Conservation (phyloP, 495 filamentous ascomycete genomes). For the Gamarada debralockiae region DNA sequence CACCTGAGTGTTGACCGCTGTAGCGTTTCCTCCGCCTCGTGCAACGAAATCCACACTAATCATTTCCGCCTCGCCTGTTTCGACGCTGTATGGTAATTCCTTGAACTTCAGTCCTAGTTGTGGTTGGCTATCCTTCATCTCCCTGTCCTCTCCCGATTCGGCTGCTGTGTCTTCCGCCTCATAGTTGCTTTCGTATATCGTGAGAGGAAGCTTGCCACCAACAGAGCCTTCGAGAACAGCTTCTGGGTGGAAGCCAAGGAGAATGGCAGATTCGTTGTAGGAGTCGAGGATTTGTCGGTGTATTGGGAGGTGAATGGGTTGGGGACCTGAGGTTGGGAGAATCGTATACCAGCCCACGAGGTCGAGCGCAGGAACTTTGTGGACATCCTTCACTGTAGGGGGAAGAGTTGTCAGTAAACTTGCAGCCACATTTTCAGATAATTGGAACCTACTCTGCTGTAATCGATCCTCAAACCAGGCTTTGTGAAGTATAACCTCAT, state of each 20-base stretch:
- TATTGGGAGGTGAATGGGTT: constrained; percentile 60
- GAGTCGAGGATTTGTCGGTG: constrained; percentile 69
- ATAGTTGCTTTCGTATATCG: constrained; percentile 82
- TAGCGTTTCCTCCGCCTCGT: constrained; percentile 73
- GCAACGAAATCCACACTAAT: constrained; percentile 92
- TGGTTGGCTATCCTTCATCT: constrained; percentile 70
- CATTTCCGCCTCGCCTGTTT: constrained; percentile 96
- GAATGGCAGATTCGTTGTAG: constrained; percentile 76
- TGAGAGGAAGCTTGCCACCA: constrained; percentile 80
- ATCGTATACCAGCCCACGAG: constrained; percentile 96
- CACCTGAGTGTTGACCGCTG: constrained; percentile 44
- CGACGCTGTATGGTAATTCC: constrained; percentile 79
- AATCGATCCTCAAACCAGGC: constrained; percentile 77
- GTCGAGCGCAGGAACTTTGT: constrained; percentile 77
- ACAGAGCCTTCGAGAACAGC: constrained; percentile 33
- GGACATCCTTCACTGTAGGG: constrained; percentile 74
- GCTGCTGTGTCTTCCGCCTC: constrained; percentile 54
- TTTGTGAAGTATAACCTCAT: constrained; percentile 50
- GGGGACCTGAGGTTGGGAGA: constrained; percentile 67
- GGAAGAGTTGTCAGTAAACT: neutral
- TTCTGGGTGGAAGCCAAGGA: constrained; percentile 76
- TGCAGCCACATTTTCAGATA: neutral
- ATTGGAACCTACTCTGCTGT: constrained; percentile 66
- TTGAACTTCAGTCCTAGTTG: constrained; percentile 66
- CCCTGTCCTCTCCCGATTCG: constrained; percentile 53